Evolutionary conservation across 345 rosid genomes (phyloP), one percentile per base, ranked within the genome.

Genomic region (Sisymbrium irio): DNA sequence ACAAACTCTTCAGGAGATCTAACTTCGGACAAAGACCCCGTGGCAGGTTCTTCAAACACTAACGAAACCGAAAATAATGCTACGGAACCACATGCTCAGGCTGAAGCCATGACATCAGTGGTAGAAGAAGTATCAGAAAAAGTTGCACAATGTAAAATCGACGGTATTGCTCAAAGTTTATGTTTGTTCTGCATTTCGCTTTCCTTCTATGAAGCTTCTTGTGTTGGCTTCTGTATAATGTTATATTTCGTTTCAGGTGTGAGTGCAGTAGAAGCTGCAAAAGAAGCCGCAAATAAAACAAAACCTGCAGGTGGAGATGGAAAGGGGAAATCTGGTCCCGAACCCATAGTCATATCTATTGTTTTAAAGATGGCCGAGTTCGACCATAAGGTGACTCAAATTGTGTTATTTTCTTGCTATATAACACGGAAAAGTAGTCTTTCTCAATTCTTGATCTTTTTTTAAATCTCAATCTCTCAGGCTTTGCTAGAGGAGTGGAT

Each of bases 401-500:
- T 30, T 69, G 51, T 40, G 25, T 22, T 69, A 1, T 3, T 14
- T 14, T 53, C 11, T 0, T 8, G 19, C 30, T 33, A 42, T 14
- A 25, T 32, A 17, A 36, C 1, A 20, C 41, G 5, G 44, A 9
- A 32, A 37, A 57, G 22, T 12, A 14, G 47, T 61, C 5, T 42
- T 7, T 67, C 20, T 39, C 19, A 4, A 25, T 50, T 69, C 45
- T 69, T 63, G 49, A n/a, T 7, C n/a, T n/a, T 17, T 67, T 28
- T 0, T 10, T 15, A 4, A 9, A 30, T 30, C 25, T 47, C 58
- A 27, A 46, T 3, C 62, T 57, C 78, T 76, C 81, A 96, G 98
- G 95, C 98, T 62, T 85, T 92, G 79, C 80, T 96, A 42, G 99
- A 96, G 81, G 99, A 96, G 79, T 89, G 97, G 96, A 83, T 89